These are phyloP conservation scores for Trypanosoma rangeli DNA, from an alignment of 208 protist species.

Conservation along the genomic window DNA sequence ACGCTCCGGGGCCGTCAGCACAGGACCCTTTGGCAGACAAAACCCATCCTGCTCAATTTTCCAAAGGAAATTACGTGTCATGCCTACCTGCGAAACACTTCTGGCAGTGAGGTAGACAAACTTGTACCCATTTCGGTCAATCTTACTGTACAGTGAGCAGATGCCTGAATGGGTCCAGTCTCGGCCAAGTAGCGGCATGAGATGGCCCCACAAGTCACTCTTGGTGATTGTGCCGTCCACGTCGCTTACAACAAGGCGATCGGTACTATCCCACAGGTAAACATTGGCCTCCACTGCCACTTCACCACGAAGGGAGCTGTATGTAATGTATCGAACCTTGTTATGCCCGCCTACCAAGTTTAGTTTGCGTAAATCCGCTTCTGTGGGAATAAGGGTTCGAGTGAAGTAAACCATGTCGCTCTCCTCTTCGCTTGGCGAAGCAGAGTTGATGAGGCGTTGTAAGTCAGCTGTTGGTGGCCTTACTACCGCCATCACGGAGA, in stretches of 20 bases:
- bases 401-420: conserved; percentile 47
- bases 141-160: conserved; percentile 92
- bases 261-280: conserved; percentile 92
- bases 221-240: conserved; percentile 99
- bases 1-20: conserved; percentile 86
- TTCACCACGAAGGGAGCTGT: conserved; percentile 62
- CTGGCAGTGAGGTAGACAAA: conserved; percentile 93
- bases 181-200: conserved; percentile 90
- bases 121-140: conserved; percentile 94
- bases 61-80: conserved; percentile 84
- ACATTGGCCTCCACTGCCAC: conserved; percentile 86
- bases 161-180: conserved; percentile 97
- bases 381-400: conserved; percentile 75
- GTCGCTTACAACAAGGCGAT: conserved; percentile 97
- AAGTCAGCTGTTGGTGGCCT: background rate
- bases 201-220: conserved; percentile 95
- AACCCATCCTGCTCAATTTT: conserved; percentile 76
- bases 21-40: conserved; percentile 79
- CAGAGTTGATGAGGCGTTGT: too few species aligned
- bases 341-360: conserved; percentile 90
- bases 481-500: background rate
- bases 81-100: conserved; percentile 84
- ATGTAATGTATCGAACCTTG: conserved; percentile 89
- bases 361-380: conserved; percentile 90
- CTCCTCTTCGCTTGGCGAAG: background rate